Base-by-base conservation (phyloP, 1,284 basidiomycete genomes). In the Ustilago tritici region DNA sequence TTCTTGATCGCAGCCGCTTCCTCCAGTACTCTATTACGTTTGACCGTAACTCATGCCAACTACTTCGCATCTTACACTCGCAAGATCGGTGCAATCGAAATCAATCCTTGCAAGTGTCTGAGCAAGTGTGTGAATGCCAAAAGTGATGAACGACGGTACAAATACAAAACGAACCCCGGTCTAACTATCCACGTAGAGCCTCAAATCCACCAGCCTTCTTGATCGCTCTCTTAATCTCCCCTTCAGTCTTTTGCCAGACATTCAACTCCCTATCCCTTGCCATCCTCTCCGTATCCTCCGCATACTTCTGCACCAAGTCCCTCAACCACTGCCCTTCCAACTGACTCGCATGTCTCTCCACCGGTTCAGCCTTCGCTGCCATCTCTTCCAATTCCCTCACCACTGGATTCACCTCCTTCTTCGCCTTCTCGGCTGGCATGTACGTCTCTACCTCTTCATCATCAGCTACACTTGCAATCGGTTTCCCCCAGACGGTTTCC, bases 171-270 rank as follows among this genome's bases (percentile, higher is more conserved):
- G 2, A 28, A 17, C 31, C 49, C 3, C 28, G 10, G 14, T 28
- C 49, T 31, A 40, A 3, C 52, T 36, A 56, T 19, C 19, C 11
- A 7, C 19, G n/a, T 11, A 79, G 57, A 14, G 72, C 68, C 28
- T 65, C 71, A 52, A 76, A 38, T 0, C 80, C 80, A 52, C 80
- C 75, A 10, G 80, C 80, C 50, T 82, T 82, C 23, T 65, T 68
- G 50, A 82, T 80, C 14, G 83, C 83, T 23, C 88, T 82, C 81
- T 86, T 89, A 83, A 99, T 88, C 87, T 95, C 91, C 17, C 94
- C 95, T 41, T 89, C 89, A 4, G 95, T 98, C 85, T 92, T 91
- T 87, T 98, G 96, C 87, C 92, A 92, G 28, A 90, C 87, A 84
- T 99, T 98, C 71, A 92, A 86, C 86, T 89, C 92, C 75, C 90